Base-by-base conservation (phyloP, 192 early-diverging fungal species). In the Rhizophlyctis rosea region DNA sequence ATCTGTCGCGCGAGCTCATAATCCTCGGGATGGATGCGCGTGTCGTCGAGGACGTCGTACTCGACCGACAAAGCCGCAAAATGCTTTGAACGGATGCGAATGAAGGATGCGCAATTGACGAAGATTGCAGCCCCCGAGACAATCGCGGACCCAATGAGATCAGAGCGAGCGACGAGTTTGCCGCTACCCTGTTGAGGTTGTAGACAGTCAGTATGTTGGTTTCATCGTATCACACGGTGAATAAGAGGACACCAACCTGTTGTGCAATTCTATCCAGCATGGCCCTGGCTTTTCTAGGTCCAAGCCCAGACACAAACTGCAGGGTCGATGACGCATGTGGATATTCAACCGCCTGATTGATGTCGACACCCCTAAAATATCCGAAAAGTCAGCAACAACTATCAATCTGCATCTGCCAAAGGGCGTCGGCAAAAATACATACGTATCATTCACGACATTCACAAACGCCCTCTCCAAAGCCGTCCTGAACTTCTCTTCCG, bases 1-100 rank as follows among this genome's bases (percentile, higher is more conserved):
- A 98, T 98, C 75, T 99, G 94, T 31, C 95, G 84, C 0, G 95
- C 95, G 36, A 98, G 73, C 32, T 90, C 88, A 65, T 99, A 99
- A 69, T 98, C 91, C 72, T 95, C 88, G 4, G 92, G 92, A 70
- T 98, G 96, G 50, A 99, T 91, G 36, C 94, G 85, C 31, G 94
- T 99, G 55, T 90, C 88, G 74, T 99, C 96, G 33, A 99, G 76
- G 30, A 92, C 79, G 68, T 97, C 95, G 18, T 72, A 50, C 2
- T 64, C 70, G 44, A 78, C 71, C n/a, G 75, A 76, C 4, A 76
- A 47, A 9, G 53, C 24, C 11, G 59, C 61, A 33, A 83, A 73
- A 54, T 81, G 67, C 34, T 63, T 56, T 49, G 80, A 80, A 16
- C 84, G 86, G 47, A 99, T 88, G 34, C 90, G 87, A 52, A 99